Base-by-base conservation (phyloP, 148 eudicot species). In the Persicaria tinctoria region DNA sequence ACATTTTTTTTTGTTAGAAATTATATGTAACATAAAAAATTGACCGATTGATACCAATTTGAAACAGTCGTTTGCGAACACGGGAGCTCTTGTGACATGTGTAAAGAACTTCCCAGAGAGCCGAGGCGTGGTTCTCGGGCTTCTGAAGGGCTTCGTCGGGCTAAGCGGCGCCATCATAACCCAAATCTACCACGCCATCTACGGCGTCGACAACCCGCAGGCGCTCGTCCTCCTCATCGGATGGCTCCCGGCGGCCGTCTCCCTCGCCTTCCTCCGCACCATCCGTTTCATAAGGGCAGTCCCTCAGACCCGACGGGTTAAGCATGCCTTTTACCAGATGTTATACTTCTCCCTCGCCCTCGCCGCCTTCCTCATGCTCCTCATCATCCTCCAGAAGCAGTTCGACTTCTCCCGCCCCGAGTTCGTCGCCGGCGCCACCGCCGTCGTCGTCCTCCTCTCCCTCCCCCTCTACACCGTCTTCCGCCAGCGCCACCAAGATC, bases 41-140 rank as follows among this genome's bases (percentile, higher is more conserved):
- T 32, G 41, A 32, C 41, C 41, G 41, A 32, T 32, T 32, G 41
- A 32, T 32, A 32, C 2, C 41, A 1, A 32, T 32, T 32, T 32
- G 41, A 32, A 41, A 66, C 70, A 66, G 70, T 66, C 85, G 0
- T 84, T 84, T 53, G 84, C 87, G 49, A 84, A 84, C 54, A 84
- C 87, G 27, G 87, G 87, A 46, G 87, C 84, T 16, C 73, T 84
- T 2, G 87, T 84, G 4, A 84, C 87, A 3, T 81, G 87, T 17
- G 87, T 84, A 20, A 84, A 84, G 79, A 84, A 84, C 66, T 84
- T 84, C 17, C 87, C 87, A 0, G 87, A 81, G 41, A 84, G 87
- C n/a, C 69, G 84, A 73, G 87, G 87, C 1, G 79, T 72, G 0
- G 84, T 84, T 0, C 47, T 84, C 8, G 87, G 87, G 2, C 46